A percentile compares a stretch with the other conserved stretches of the same genome.
phyloP scores from a whole-genome alignment of 1,284 basidiomycete genomes.

The Rhodotorula sp. region DNA sequence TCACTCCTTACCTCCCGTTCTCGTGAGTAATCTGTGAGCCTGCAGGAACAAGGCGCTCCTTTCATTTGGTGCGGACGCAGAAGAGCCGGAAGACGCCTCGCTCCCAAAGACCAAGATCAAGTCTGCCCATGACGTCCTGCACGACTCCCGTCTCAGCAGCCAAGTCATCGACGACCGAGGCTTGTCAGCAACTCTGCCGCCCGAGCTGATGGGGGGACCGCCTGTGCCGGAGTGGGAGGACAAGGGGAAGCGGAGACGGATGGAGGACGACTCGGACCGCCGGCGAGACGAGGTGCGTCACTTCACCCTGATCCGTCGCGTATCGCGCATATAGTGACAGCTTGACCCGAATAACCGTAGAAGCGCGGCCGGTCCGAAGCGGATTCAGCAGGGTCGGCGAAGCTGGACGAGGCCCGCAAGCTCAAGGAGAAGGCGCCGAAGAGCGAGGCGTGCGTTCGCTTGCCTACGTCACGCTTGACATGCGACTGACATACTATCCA shows the following conservation, averaged over 20 bases:
- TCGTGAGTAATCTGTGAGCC: too few relatives aligned
- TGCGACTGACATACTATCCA: neutral
- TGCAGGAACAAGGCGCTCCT: conserved; percentile 82
- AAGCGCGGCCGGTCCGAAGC: conserved; percentile 9
- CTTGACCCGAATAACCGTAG: neutral
- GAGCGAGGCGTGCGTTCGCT: conserved; percentile 40
- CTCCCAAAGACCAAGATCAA: conserved; percentile 70
- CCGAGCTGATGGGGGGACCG: conserved; percentile 20
- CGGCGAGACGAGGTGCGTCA: conserved; percentile 14
- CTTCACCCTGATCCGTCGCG: neutral
- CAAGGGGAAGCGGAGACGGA: conserved; percentile 1
- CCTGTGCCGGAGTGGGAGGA: neutral
- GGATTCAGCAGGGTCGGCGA: conserved; percentile 8
- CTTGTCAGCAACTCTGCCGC: conserved; percentile 32
- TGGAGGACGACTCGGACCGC: neutral
- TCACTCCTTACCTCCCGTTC: too few relatives aligned
- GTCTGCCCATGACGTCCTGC: conserved; percentile 49
- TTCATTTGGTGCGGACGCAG: conserved; percentile 68
- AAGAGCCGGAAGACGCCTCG: conserved; percentile 53
- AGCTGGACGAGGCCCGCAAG: conserved; percentile 64
- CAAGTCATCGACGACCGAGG: conserved; percentile 41
- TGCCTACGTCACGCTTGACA: neutral
- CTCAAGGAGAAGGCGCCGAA: conserved; percentile 57
- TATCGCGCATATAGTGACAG: neutral
- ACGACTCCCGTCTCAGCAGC: conserved; percentile 36